Evolutionary conservation across 1,139 yeast species (phyloP), one percentile per base, ranked within the genome.

Genomic region (Candida tropicalis): DNA sequence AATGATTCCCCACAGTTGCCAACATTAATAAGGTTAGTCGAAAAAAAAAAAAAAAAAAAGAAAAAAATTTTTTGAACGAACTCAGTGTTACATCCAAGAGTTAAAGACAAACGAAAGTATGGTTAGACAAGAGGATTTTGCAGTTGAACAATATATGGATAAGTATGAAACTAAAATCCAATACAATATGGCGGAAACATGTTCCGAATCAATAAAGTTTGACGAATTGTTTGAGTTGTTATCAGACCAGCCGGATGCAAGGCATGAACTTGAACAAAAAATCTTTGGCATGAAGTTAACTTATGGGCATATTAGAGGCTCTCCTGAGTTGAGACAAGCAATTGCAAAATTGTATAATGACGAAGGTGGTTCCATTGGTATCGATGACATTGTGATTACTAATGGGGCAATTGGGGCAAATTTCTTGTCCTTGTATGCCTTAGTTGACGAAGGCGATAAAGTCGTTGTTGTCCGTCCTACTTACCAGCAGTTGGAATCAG

Each of bases 371-470:
- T 52, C 40, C 15, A 46, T 70, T 12, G 45, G 46, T 2, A 41
- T 51, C 1, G 69, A 68, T 2, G 57, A 76, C 43, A 69, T 79
- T 16, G 66, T 79, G 13, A 57, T 78, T 25, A 74, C 82, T 18
- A 77, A 78, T 53, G 84, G 84, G 12, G 83, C 82, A 4, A 80
- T 79, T 56, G 84, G 79, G 3, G 84, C 77, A 37, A 79, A 79
- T 51, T 79, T 77, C 50, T 61, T 79, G 39, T 52, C 69, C 0
- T 68, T 74, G 49, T 78, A 77, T 52, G 60, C 79, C 0, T 48
- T 79, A n/a, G 68, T 74, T 2, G 70, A 70, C 25, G 66, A 70
- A 2, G 74, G 69, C 2, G 83, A 78, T 51, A 79, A 73, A 48
- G 76, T 74, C 2, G 64, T 79, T 38, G 77, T 73, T 17, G 71